Evolutionary conservation across 768 basidiomycete species (phyloP).

Genomic region (Lentinula detonsa): DNA sequence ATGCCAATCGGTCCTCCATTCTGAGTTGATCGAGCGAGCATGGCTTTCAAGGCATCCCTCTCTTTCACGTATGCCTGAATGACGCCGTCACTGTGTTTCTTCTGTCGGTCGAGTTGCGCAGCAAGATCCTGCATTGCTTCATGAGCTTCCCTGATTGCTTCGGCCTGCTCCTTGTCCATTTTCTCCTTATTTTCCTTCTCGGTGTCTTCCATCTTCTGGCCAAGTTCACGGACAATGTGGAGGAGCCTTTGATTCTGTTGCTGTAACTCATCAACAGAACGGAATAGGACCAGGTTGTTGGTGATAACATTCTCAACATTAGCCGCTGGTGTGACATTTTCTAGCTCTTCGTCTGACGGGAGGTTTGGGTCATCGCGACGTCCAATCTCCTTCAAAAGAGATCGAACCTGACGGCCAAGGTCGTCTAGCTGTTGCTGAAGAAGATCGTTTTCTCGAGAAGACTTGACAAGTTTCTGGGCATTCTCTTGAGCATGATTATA

Average conservation of each 20-base stretch:
- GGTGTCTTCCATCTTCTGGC: conserved; percentile 77
- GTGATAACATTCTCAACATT: conserved; percentile 80
- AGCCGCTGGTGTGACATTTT: conserved; percentile 32
- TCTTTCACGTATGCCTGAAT: conserved; percentile 84
- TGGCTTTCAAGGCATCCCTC: conserved; percentile 73
- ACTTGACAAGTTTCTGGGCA: conserved; percentile 55
- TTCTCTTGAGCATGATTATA: conserved; percentile 49
- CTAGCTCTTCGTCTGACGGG: conserved; percentile 61
- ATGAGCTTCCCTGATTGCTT: conserved; percentile 84
- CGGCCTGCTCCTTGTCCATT: conserved; percentile 69
- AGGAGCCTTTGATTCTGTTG: conserved; percentile 88
- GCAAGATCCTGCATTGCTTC: conserved; percentile 78
- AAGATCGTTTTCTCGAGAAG: conserved; percentile 56
- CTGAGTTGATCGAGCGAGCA: conserved; percentile 56
- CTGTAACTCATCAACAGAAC: conserved; percentile 73
- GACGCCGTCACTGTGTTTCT: conserved; percentile 59
- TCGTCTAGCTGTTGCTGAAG: conserved; percentile 75
- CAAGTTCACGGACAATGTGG: conserved; percentile 77
- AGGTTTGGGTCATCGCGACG: conserved; percentile 82
- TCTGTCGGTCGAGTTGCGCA: conserved; percentile 72
- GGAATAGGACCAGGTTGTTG: conserved; percentile 84
- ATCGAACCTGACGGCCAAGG: conserved; percentile 79
- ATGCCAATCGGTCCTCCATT: conserved; percentile 11
- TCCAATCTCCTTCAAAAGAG: conserved; percentile 71
- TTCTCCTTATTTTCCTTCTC: conserved; percentile 69